Percentiles rank a stretch among this genome's conserved stretches.
Conservation (phyloP, 139 green algal species). For the Penium margaritaceum region DNA sequence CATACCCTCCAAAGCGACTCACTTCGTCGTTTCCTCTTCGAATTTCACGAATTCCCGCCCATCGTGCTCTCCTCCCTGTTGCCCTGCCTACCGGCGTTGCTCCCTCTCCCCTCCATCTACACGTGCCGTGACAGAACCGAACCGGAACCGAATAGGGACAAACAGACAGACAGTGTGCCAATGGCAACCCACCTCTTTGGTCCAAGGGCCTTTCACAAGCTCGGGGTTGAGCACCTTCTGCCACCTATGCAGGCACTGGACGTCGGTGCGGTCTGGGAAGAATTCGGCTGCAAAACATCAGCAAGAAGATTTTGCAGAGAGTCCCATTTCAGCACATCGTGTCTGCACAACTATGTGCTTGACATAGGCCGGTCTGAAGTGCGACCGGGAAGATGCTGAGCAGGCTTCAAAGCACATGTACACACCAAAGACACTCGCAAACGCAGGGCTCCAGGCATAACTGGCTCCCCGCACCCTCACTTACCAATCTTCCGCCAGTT, state of each 20-base stretch:
- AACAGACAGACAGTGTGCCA: neutral
- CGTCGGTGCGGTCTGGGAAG: conserved; percentile 67
- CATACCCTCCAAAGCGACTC: neutral
- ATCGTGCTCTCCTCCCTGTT: neutral
- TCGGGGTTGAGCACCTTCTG: conserved; percentile 82
- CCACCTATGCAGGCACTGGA: conserved; percentile 83
- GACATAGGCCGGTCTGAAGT: neutral
- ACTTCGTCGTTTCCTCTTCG: neutral
- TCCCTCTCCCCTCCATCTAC: neutral
- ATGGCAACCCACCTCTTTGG: conserved; percentile 43
- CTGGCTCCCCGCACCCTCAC: too few species aligned
- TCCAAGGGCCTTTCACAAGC: conserved; percentile 76
- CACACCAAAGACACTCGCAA: too few species aligned
- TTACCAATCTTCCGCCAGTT: conserved; percentile 80
- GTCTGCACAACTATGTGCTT: neutral
- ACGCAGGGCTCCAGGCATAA: too few species aligned
- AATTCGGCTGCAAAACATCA: conserved; percentile 62
- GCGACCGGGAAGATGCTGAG: too few species aligned
- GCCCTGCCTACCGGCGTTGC: neutral
- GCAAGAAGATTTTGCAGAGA: too few species aligned
- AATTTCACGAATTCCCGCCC: neutral
- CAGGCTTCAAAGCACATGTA: too few species aligned
- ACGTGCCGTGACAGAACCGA: too few species aligned
- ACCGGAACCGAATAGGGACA: too few species aligned
- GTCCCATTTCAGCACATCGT: neutral